phyloP scores from a whole-genome alignment of 2,329 filamentous ascomycete genomes.

The Colletotrichum sublineola region DNA sequence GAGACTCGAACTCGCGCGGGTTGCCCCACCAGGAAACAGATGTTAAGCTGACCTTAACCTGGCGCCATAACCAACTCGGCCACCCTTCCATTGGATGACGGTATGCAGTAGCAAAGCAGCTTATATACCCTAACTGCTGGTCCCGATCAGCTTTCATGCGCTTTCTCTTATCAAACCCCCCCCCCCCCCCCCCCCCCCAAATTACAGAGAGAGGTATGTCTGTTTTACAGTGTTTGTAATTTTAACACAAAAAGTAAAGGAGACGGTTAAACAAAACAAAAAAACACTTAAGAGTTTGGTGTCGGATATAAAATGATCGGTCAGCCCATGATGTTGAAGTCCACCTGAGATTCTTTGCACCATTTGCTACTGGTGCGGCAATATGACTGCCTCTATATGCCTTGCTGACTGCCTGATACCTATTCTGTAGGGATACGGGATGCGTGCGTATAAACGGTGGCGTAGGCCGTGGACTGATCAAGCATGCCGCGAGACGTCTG shows the following conservation, averaged over 20 bases:
- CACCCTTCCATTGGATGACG: slow-evolving; percentile 28
- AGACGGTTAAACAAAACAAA: no score
- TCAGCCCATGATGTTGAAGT: no score
- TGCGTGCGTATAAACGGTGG: neutral
- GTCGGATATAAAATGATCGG: neutral
- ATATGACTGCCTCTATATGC: neutral
- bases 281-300: neutral
- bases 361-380: neutral
- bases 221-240: neutral
- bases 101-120: accelerated
- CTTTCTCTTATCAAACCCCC: accelerated
- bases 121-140: accelerated
- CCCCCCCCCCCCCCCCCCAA: no score
- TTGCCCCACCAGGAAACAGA: slow-evolving; percentile 43
- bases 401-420: neutral
- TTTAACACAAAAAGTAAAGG: no score
- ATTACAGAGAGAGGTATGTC: neutral
- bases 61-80: slow-evolving; percentile 43
- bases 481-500: neutral
- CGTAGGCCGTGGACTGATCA: no score
- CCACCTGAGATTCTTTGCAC: neutral
- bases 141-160: neutral
- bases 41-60: slow-evolving; percentile 43
- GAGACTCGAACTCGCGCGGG: slow-evolving; percentile 43
- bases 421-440: neutral